A percentile compares a stretch with the other conserved stretches of the same genome.
phyloP scores from a whole-genome alignment of 2,329 filamentous ascomycete genomes.

The Claviceps pusilla region DNA sequence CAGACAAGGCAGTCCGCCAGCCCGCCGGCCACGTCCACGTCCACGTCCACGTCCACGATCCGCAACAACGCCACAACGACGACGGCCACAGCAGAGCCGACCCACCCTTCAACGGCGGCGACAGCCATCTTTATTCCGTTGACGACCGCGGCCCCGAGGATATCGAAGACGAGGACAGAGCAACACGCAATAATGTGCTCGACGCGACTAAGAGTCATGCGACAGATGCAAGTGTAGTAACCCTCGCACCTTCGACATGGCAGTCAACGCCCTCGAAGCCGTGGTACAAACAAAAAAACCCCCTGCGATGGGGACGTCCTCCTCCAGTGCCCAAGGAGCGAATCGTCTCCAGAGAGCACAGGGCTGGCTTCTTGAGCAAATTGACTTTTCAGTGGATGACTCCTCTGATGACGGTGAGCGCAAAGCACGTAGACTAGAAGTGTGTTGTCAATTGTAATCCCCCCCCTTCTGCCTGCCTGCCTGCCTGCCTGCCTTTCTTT shows the following conservation, averaged over 20 bases:
- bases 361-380: constrained; percentile 57
- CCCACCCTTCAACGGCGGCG: background rate
- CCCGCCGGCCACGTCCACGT: background rate
- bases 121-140: background rate
- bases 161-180: constrained; percentile 6
- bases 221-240: constrained; percentile 36
- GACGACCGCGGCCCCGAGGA: constrained; percentile 7
- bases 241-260: constrained; percentile 24
- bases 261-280: constrained; percentile 21
- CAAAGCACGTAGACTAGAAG: background rate
- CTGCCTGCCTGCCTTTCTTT: background rate
- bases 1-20: constrained; percentile 11
- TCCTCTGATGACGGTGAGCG: constrained; percentile 60
- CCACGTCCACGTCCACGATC: no score
- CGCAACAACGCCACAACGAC: background rate
- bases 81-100: background rate
- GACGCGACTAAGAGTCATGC: constrained; percentile 32
- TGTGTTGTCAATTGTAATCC: background rate
- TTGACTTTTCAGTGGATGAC: constrained; percentile 85
- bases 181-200: constrained; percentile 5
- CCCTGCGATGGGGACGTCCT: constrained; percentile 42
- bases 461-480: background rate
- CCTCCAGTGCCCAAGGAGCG: constrained; percentile 41
- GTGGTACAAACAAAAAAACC: constrained; percentile 51
- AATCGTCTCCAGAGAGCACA: constrained; percentile 50